A percentile compares a stretch with the other conserved stretches of the same genome.
Conservation (phyloP, 345 rosid genomes). For the Hevea brasiliensis region DNA sequence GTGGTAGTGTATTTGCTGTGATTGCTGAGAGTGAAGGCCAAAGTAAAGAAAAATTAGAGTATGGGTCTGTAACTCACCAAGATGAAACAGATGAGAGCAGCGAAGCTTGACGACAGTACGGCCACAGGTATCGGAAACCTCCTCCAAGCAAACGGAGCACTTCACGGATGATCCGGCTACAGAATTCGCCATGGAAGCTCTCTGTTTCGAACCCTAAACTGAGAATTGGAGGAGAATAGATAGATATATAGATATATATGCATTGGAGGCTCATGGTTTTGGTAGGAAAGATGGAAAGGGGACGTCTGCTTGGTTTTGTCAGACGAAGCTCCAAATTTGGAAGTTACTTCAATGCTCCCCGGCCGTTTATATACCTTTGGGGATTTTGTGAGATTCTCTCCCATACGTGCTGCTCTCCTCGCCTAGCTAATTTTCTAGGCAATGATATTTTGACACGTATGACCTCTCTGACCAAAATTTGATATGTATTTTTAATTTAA, state of each 20-base stretch:
- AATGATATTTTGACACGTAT: no score
- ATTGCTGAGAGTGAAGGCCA: no score
- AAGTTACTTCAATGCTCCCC: neutral
- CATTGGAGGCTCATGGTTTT: neutral
- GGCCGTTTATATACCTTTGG: neutral
- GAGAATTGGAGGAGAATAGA: neutral
- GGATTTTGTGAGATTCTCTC: neutral
- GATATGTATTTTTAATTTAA: no score
- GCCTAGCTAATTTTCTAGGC: no score
- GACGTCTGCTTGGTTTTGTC: neutral
- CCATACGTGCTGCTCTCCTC: no score
- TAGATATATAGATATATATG: neutral
- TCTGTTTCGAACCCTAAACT: neutral
- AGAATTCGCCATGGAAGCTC: neutral
- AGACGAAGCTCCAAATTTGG: neutral
- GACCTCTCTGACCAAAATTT: no score
- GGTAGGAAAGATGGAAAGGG: neutral
- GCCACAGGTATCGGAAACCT: conserved; percentile 2
- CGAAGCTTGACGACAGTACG: conserved; percentile 14
- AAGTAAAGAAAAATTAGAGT: neutral
- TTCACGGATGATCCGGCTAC: neutral
- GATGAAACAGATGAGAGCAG: conserved; percentile 26
- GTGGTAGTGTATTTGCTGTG: no score
- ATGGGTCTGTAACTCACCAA: conserved; percentile 12
- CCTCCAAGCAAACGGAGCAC: conserved; percentile 21